Percentiles rank a stretch among this genome's conserved stretches.
Conservation (phyloP, 2,329 filamentous ascomycete genomes). For the Trichoderma atroviride region DNA sequence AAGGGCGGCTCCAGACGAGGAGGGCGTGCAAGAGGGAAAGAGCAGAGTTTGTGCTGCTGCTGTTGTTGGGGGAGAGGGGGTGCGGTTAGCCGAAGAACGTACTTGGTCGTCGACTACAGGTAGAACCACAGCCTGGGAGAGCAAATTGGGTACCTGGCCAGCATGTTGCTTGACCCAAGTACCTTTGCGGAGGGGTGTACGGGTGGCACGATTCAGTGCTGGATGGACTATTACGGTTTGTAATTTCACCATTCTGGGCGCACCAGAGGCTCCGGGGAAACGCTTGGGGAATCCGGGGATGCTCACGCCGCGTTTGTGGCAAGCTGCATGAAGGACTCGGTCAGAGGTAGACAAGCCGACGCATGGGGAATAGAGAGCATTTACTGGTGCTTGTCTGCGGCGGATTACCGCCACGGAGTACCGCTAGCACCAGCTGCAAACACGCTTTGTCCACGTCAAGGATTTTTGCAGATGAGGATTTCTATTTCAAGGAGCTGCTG, state of each 20-base stretch:
- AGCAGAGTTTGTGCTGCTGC: not conserved
- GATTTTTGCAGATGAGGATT: not conserved
- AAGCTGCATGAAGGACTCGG: constrained; percentile 15
- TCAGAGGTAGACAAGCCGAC: not conserved
- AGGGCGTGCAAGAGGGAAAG: constrained; percentile 18
- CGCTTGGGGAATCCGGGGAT: constrained; percentile 23
- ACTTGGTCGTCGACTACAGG: not conserved
- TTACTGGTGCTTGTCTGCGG: not conserved
- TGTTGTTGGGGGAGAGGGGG: constrained; percentile 10
- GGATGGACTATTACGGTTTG: not conserved
- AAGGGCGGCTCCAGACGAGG: constrained; percentile 24
- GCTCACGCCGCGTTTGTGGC: constrained; percentile 12
- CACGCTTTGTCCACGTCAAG: not conserved
- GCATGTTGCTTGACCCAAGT: not conserved
- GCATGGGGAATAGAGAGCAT: not conserved
- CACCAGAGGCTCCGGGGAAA: constrained; percentile 16
- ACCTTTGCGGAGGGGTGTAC: not conserved
- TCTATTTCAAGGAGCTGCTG: not conserved
- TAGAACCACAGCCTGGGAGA: not conserved
- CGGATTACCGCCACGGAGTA: not conserved
- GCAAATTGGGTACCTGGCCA: not conserved
- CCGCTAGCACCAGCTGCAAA: not conserved
- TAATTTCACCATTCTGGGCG: not conserved
- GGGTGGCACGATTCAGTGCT: not conserved
- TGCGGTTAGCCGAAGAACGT: not conserved